Conservation (phyloP, 2,329 filamentous ascomycete genomes). For the Colletotrichum sp. region DNA sequence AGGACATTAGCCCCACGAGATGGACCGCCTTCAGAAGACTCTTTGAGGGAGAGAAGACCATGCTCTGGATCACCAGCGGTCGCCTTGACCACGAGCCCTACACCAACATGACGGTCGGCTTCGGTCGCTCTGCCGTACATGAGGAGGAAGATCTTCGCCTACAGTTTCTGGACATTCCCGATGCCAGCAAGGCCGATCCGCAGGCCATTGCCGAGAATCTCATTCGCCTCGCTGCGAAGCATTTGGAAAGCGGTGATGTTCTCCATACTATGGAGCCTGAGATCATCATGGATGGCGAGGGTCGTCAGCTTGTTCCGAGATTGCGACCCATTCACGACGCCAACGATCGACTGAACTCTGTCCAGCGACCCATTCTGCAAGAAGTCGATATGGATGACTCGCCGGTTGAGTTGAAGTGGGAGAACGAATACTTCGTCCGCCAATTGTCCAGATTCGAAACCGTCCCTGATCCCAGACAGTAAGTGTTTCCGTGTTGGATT, state of each 20-base stretch:
- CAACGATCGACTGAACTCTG: slow-evolving; percentile 2
- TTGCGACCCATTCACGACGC: neutral
- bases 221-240: neutral
- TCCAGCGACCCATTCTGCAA: neutral
- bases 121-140: slow-evolving; percentile 1
- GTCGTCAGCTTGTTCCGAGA: neutral
- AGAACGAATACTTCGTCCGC: neutral
- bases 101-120: slow-evolving; percentile 21
- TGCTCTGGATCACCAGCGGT: slow-evolving; percentile 26
- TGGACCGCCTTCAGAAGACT: slow-evolving; percentile 22
- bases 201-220: neutral
- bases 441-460: neutral
- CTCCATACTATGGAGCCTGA: neutral
- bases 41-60: slow-evolving; percentile 2
- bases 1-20: slow-evolving; percentile 35
- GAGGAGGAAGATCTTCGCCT: slow-evolving; percentile 3
- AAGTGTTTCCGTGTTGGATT: neutral
- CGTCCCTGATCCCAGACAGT: neutral
- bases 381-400: neutral
- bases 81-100: slow-evolving; percentile 20
- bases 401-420: neutral
- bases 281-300: neutral
- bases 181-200: neutral
- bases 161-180: slow-evolving; percentile 13
- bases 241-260: neutral